Evolutionary conservation across 2,329 filamentous ascomycete genomes (phyloP).

Genomic region (Allantophomopsis lycopodina): DNA sequence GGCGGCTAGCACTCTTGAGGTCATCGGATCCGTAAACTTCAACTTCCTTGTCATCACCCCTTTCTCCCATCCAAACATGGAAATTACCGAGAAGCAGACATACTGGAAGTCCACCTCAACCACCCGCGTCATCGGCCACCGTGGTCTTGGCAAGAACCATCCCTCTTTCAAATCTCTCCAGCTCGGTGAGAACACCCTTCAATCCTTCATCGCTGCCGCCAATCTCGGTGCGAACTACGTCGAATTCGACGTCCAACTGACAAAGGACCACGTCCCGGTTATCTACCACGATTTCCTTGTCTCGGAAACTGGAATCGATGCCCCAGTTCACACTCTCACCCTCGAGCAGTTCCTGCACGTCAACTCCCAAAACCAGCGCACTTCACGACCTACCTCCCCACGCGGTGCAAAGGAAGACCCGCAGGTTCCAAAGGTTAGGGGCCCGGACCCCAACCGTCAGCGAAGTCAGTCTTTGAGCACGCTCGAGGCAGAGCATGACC

Average conservation of each 20-base stretch:
- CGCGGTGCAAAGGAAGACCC: slow-evolving; percentile 9
- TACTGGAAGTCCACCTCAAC: slow-evolving; percentile 92
- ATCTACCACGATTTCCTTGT: slow-evolving; percentile 98
- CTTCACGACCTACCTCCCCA: slow-evolving; percentile 32
- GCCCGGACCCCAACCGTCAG: slow-evolving; percentile 15
- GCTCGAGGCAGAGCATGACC: slow-evolving; percentile 9
- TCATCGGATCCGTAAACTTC: slow-evolving; percentile 92
- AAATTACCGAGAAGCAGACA: slow-evolving; percentile 76
- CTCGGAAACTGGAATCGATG: slow-evolving; percentile 93
- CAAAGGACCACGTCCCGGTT: slow-evolving; percentile 96
- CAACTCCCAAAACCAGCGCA: slow-evolving; percentile 31
- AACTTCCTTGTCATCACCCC: slow-evolving; percentile 93
- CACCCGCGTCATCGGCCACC: slow-evolving; percentile 66
- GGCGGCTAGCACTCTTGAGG: slow-evolving; percentile 65
- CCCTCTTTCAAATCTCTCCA: slow-evolving; percentile 76
- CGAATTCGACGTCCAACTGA: slow-evolving; percentile 83
- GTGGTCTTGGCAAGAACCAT: slow-evolving; percentile 81
- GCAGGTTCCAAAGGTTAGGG: slow-evolving; percentile 2
- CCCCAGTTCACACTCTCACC: slow-evolving; percentile 87
- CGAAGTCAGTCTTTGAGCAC: slow-evolving; percentile 20
- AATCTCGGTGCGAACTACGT: slow-evolving; percentile 74
- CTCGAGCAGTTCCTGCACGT: slow-evolving; percentile 92
- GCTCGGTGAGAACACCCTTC: slow-evolving; percentile 89
- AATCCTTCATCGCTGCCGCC: slow-evolving; percentile 90
- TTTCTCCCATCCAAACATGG: slow-evolving; percentile 88